A percentile compares a stretch with the other conserved stretches of the same genome.
Evolutionary conservation across 163 green algal species (phyloP).

Genomic region (Scenedesmus sp.): DNA sequence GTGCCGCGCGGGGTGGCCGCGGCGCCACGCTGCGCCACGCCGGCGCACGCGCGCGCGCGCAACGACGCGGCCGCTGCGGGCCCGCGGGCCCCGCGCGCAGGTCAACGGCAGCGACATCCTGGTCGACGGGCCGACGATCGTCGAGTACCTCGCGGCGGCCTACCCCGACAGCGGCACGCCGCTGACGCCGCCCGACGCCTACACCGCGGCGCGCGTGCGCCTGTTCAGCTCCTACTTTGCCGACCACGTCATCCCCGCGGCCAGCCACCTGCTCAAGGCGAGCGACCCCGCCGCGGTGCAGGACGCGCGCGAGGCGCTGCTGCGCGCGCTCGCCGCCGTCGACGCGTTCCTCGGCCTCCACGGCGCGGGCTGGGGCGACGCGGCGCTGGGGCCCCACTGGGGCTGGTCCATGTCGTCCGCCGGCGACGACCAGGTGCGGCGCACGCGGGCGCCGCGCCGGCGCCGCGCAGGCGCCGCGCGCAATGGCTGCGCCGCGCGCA

Average conservation of each 20-base stretch:
- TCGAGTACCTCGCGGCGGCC: slow-evolving; percentile 30
- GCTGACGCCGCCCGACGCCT: slow-evolving; percentile 23
- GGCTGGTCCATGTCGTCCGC: slow-evolving; percentile 28
- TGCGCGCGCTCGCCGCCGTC: slow-evolving; percentile 24
- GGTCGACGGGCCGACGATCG: slow-evolving; percentile 26
- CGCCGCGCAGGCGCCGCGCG: no score
- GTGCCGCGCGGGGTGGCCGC: no score
- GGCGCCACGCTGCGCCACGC: no score
- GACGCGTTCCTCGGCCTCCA: slow-evolving; percentile 43
- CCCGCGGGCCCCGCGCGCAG: no score
- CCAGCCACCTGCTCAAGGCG: slow-evolving; percentile 9
- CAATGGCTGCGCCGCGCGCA: no score
- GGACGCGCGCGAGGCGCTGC: slow-evolving; percentile 8
- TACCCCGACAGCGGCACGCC: slow-evolving; percentile 36
- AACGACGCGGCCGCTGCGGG: no score
- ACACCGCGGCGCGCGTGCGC: slow-evolving; percentile 18
- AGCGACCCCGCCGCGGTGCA: background rate
- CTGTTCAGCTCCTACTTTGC: slow-evolving; percentile 38
- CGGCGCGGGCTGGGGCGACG: slow-evolving; percentile 3
- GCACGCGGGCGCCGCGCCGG: no score
- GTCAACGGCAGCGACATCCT: slow-evolving; percentile 33
- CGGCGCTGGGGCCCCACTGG: slow-evolving; percentile 24
- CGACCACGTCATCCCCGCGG: slow-evolving; percentile 34
- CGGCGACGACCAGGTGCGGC: background rate
- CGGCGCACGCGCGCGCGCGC: no score